These are phyloP conservation scores for Fusarium torreyae DNA, from an alignment of 2,329 filamentous ascomycete species.

Conservation along the genomic window DNA sequence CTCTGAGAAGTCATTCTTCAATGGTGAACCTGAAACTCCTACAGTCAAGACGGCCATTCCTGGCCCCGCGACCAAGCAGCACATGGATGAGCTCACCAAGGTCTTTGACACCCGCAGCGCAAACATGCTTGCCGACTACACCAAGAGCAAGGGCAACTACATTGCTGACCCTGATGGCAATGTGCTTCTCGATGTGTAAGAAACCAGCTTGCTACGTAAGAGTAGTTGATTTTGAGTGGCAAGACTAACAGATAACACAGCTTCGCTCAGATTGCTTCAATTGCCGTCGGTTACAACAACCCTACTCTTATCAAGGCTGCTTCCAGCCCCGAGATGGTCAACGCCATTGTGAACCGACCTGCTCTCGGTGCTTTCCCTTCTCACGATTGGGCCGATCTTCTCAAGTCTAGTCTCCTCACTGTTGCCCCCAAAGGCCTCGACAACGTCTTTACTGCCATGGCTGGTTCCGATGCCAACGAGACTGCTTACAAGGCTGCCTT, in stretches of 20 bases:
- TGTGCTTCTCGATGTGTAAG: constrained; percentile 79
- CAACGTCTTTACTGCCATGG: constrained; percentile 92
- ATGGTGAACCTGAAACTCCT: constrained; percentile 67
- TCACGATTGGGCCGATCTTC: constrained; percentile 84
- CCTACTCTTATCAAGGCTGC: constrained; percentile 79
- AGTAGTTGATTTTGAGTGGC: neutral
- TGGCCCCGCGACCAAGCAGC: constrained; percentile 80
- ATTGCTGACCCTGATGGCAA: constrained; percentile 81
- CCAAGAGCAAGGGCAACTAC: constrained; percentile 85
- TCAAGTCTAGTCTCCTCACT: constrained; percentile 84
- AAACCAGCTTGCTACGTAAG: constrained; percentile 7
- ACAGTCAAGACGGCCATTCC: constrained; percentile 76
- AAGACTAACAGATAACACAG: constrained; percentile 57
- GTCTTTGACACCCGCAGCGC: constrained; percentile 90
- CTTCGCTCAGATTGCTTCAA: constrained; percentile 93
- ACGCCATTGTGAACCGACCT: constrained; percentile 87
- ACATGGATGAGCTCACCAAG: constrained; percentile 78
- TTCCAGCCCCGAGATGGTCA: constrained; percentile 82
- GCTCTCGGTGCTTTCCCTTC: constrained; percentile 93
- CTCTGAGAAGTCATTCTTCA: constrained; percentile 59
- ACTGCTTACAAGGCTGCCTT: constrained; percentile 96
- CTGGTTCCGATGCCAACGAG: constrained; percentile 94
- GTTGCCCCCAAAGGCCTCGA: constrained; percentile 86
- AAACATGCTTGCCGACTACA: constrained; percentile 86
- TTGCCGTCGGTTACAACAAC: constrained; percentile 95